These are phyloP conservation scores for Podospora bellae-mahoneyi DNA, from an alignment of 495 filamentous ascomycete genomes.

Conservation along the genomic window DNA sequence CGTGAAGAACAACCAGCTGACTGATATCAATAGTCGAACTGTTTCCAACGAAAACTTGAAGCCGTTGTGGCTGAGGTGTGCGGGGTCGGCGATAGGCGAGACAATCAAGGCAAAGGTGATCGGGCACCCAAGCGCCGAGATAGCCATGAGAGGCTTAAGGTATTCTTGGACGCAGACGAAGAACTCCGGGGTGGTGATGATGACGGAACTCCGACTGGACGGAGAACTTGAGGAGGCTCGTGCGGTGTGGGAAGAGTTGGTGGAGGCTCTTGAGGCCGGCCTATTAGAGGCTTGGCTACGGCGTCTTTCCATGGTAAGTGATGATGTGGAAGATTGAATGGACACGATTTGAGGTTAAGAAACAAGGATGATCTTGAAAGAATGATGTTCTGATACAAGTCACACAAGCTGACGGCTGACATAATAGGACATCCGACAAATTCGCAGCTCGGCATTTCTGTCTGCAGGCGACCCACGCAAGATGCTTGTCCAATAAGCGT, in stretches of 20 bases:
- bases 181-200: neutral
- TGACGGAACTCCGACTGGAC: neutral
- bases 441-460: neutral
- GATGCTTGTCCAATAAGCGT: neutral
- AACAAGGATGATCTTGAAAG: neutral
- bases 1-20: neutral
- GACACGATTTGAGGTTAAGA: neutral
- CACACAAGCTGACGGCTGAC: neutral
- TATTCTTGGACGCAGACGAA: neutral
- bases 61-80: neutral
- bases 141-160: constrained; percentile 1
- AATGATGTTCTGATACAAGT: neutral
- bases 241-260: neutral
- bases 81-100: neutral
- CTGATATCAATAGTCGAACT: neutral
- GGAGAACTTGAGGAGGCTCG: neutral
- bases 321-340: neutral
- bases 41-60: neutral
- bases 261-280: neutral
- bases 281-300: neutral
- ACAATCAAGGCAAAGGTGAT: constrained; percentile 3
- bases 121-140: constrained; percentile 3
- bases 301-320: neutral
- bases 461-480: neutral
- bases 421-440: neutral